These are phyloP conservation scores for Kwoniella dendrophila DNA, from an alignment of 768 basidiomycete species.

Conservation along the genomic window DNA sequence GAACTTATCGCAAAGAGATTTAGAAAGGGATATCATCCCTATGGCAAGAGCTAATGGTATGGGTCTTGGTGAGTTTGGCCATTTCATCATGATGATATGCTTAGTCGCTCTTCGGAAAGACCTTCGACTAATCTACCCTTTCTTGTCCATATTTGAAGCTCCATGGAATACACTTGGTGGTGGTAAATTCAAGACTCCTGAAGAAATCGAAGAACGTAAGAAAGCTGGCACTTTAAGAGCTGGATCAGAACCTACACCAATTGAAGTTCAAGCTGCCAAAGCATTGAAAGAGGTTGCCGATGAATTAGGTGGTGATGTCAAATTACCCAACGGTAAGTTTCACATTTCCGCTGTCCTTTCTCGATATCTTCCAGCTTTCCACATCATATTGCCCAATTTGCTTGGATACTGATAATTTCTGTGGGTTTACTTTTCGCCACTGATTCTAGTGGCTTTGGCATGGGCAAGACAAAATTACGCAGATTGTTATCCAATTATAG, in stretches of 20 bases:
- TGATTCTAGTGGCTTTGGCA: constrained; percentile 49
- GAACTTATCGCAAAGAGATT: constrained; percentile 55
- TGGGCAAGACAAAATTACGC: constrained; percentile 40
- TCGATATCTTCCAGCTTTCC: neutral
- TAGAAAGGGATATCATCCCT: constrained; percentile 64
- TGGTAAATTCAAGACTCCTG: constrained; percentile 55
- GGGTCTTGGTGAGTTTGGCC: constrained; percentile 22
- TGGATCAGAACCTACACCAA: constrained; percentile 13
- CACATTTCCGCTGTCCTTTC: neutral
- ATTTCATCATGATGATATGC: no score
- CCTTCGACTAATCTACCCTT: no score
- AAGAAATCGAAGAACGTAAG: constrained; percentile 36
- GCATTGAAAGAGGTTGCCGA: constrained; percentile 44
- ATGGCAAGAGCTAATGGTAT: constrained; percentile 48
- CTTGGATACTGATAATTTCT: no score
- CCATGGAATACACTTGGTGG: constrained; percentile 59
- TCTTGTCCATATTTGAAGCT: constrained; percentile 43
- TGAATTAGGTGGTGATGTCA: constrained; percentile 40
- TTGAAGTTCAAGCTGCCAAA: constrained; percentile 28
- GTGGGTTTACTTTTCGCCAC: no score
- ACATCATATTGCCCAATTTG: neutral
- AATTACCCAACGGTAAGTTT: constrained; percentile 20
- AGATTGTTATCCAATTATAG: constrained; percentile 48
- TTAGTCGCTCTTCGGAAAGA: no score
- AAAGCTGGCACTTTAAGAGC: constrained; percentile 23